phyloP scores from a whole-genome alignment of 2,329 filamentous ascomycete species.

The Hypoxylon sp. region DNA sequence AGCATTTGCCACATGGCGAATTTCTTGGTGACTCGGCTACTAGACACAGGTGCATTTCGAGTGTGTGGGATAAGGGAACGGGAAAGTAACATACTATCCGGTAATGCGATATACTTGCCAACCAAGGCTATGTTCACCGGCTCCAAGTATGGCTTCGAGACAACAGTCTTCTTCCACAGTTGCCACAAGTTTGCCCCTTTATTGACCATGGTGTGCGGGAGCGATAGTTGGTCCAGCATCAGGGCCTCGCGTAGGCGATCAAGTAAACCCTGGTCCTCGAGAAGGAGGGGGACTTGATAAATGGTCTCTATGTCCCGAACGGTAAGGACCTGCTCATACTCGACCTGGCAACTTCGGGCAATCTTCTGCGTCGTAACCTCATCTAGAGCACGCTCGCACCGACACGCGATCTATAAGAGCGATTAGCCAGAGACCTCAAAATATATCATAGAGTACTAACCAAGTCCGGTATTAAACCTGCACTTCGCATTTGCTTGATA shows the following conservation, averaged over 20 bases:
- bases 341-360: constrained; percentile 89
- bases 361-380: constrained; percentile 86
- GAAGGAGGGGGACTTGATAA: constrained; percentile 95
- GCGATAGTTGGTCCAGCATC: constrained; percentile 70
- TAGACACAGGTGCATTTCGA: background rate
- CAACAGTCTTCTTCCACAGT: constrained; percentile 81
- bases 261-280: constrained; percentile 84
- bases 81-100: constrained; percentile 84
- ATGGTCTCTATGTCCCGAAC: constrained; percentile 91
- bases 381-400: constrained; percentile 84
- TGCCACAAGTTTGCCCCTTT: constrained; percentile 81
- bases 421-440: constrained; percentile 42
- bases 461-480: constrained; percentile 80
- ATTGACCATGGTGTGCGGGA: constrained; percentile 67
- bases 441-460: constrained; percentile 59
- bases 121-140: constrained; percentile 87
- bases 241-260: constrained; percentile 76
- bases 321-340: constrained; percentile 86
- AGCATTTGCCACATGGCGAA: background rate
- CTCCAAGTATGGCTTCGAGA: constrained; percentile 75
- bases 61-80: background rate
- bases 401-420: constrained; percentile 82
- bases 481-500: constrained; percentile 85
- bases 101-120: constrained; percentile 89
- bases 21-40: background rate